Conservation (phyloP, 2,329 filamentous ascomycete species). For the Ophiostoma ulmi region DNA sequence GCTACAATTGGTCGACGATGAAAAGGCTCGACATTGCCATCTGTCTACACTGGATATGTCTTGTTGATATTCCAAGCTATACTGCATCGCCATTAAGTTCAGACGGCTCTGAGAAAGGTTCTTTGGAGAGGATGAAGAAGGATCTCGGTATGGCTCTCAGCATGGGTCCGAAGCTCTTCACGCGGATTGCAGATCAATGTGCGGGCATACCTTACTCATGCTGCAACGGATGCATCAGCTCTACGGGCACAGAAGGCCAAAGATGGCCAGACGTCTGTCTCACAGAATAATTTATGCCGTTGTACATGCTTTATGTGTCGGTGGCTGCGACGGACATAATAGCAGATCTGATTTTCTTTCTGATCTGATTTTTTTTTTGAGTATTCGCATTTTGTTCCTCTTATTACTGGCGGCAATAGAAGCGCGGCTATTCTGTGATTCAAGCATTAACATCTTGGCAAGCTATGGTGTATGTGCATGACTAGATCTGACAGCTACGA, state of each 20-base stretch:
- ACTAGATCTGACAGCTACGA: neutral
- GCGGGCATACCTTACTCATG: neutral
- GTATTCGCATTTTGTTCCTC: neutral
- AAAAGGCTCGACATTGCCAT: neutral
- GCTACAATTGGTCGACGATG: neutral
- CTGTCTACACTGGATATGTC: neutral
- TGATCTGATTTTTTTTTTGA: no score
- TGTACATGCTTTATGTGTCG: no score
- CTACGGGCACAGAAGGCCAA: neutral
- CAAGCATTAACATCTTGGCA: neutral
- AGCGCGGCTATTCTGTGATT: neutral
- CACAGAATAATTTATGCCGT: no score
- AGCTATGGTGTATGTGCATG: neutral
- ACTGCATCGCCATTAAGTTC: neutral
- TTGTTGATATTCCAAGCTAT: neutral
- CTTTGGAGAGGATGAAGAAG: neutral
- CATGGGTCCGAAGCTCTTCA: neutral
- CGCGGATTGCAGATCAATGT: neutral
- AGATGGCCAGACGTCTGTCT: neutral
- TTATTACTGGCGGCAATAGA: neutral
- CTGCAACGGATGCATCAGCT: neutral
- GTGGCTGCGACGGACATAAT: no score
- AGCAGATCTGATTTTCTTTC: no score
- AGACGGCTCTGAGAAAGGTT: neutral
- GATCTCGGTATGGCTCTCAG: neutral